Conservation (phyloP, 106 monocot genomes). For the Acorus calamus region DNA sequence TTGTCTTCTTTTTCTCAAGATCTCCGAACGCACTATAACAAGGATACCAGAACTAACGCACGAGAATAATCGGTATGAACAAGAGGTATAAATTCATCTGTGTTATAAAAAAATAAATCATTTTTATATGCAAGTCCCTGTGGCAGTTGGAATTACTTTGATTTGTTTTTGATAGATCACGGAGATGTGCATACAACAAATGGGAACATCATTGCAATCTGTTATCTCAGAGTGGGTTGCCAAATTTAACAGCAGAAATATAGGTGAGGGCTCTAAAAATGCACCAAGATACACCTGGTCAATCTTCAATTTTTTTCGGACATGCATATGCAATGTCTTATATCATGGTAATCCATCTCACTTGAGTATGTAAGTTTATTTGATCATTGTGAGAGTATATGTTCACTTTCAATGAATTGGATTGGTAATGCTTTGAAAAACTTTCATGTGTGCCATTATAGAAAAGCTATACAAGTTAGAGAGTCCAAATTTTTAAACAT, state of each 20-base stretch:
- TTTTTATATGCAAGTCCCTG: neutral
- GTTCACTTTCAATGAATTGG: too few relatives aligned
- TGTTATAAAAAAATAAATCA: neutral
- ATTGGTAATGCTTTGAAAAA: too few relatives aligned
- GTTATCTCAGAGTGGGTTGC: constrained; percentile 65
- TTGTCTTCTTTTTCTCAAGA: constrained; percentile 30
- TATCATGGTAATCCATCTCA: too few relatives aligned
- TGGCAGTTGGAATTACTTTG: neutral
- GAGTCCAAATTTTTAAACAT: too few relatives aligned
- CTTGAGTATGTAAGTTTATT: too few relatives aligned
- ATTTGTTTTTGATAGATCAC: constrained; percentile 45
- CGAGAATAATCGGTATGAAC: constrained; percentile 75
- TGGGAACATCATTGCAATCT: constrained; percentile 67
- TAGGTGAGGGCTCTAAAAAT: constrained; percentile 37
- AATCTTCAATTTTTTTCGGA: too few relatives aligned
- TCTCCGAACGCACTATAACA: constrained; percentile 35
- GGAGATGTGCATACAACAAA: constrained; percentile 62
- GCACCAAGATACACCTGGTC: neutral
- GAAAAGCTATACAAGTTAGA: too few relatives aligned
- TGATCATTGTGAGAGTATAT: too few relatives aligned
- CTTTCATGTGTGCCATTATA: too few relatives aligned
- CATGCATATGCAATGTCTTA: too few relatives aligned
- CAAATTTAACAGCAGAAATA: constrained; percentile 67
- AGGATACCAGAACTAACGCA: constrained; percentile 73
- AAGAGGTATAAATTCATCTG: constrained; percentile 34